Base-by-base conservation (phyloP, 2,329 filamentous ascomycete species). In the Fusarium odoratissimum region DNA sequence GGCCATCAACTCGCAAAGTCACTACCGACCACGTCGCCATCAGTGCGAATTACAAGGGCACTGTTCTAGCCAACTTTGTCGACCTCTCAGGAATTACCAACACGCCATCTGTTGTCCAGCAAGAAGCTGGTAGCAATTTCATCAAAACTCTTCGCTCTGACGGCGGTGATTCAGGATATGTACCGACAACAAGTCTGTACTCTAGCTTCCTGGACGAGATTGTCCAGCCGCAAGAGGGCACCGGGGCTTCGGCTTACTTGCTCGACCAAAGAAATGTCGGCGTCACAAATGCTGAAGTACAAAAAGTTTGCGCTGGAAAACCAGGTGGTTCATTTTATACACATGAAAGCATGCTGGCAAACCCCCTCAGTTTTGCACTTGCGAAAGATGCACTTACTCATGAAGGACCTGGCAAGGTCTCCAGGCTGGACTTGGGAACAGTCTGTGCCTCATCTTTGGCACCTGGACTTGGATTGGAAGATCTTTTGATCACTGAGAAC, bases 41-140 rank as follows among this genome's bases (percentile, higher is more conserved):
- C 14, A 67, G 64, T 35, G 54, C 63, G 4, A 46, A 67, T 16
- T 67, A 67, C 35, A 67, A 61, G 8, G 63, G 64, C 4, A 67
- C 64, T 0, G n/a, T 42, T 3, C 28, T 67, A 4, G 64, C 54
- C 30, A 67, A 67, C 5, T 38, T 52, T 1, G 46, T 60, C 2
- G 40, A 51, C 11, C 2, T 28, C 0, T 37, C 54, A 0, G 46
- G 46, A 0, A 23, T 67, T 4, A 67, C 38, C n/a, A 67, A 61
- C n/a, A 33, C 54, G 1, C 63, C 64, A 6, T 6, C 64, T 10
- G 64, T 67, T 8, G 45, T 67, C 0, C 64, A 67, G 14, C 64
- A 67, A 35, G 31, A 67, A 16, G 63, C 35, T 7, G 54, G 46
- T 4, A 67, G 64, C 12, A 13, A 54, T 12, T 67, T 67, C 3